Percentiles rank a stretch among this genome's conserved stretches.
These are phyloP conservation scores for Pseudogymnoascus sp. DNA, from an alignment of 2,329 filamentous ascomycete genomes.

Conservation along the genomic window DNA sequence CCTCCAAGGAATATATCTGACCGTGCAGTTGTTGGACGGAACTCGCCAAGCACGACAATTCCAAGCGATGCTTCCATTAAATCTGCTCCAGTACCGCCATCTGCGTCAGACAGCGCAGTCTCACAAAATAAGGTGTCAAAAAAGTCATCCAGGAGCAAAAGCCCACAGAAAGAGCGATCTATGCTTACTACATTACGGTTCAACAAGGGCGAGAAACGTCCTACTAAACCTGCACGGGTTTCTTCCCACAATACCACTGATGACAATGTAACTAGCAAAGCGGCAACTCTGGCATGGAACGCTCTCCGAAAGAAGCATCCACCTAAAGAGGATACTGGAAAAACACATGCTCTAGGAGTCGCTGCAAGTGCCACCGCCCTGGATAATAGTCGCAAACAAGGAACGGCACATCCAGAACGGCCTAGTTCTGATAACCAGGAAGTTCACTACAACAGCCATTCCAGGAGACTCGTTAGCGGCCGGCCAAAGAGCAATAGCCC, in stretches of 20 bases:
- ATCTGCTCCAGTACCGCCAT: conserved; percentile 9
- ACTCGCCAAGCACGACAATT: conserved; percentile 10
- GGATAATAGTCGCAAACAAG: conserved; percentile 18
- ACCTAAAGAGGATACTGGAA: conserved; percentile 19
- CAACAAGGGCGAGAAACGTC: conserved; percentile 38
- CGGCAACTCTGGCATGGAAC: conserved; percentile 56
- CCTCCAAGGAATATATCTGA: conserved; percentile 43
- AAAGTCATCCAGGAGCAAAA: conserved; percentile 39
- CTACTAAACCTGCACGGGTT: conserved; percentile 31
- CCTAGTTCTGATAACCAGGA: conserved; percentile 16
- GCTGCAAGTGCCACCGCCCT: conserved; percentile 21
- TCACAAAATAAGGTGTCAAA: conserved; percentile 22
- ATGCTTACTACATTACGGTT: conserved; percentile 55
- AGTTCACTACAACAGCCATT: conserved; percentile 26
- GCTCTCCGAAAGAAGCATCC: conserved; percentile 28
- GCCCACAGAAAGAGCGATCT: conserved; percentile 48
- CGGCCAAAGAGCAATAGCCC: conserved; percentile 12
- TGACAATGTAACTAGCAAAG: conserved; percentile 49
- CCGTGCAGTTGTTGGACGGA: conserved; percentile 32
- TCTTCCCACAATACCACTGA: conserved; percentile 27
- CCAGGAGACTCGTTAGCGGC: conserved; percentile 25
- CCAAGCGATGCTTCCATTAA: not conserved
- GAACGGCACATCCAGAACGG: not conserved
- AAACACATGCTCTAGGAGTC: conserved; percentile 22
- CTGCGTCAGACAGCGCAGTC: conserved; percentile 17